phyloP scores from a whole-genome alignment of 441 rosid species.

The Populus tomentosa region DNA sequence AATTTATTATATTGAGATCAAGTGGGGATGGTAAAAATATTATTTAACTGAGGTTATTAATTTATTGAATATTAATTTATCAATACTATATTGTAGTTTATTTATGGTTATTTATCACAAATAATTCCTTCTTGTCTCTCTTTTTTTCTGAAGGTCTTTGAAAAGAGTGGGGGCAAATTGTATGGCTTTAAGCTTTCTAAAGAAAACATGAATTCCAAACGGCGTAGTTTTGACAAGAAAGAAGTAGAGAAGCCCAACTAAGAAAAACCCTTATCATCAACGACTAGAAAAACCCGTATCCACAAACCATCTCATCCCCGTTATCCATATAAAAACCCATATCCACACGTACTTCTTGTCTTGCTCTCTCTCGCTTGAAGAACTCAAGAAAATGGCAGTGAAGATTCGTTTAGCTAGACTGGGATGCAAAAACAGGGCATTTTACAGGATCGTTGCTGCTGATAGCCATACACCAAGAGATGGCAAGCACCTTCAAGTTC shows the following conservation, averaged over 20 bases:
- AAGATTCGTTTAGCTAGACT: conserved; percentile 24
- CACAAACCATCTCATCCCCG: neutral
- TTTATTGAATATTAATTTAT: no score
- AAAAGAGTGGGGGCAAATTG: no score
- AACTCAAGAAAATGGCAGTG: conserved; percentile 17
- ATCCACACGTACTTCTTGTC: neutral
- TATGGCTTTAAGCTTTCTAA: no score
- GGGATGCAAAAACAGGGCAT: conserved; percentile 27
- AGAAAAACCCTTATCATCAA: neutral
- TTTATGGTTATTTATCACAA: no score
- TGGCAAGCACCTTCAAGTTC: conserved; percentile 20
- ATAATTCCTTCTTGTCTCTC: no score
- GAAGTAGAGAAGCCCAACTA: neutral
- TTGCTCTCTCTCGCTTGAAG: neutral
- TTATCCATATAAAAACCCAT: neutral
- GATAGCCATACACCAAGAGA: conserved; percentile 25
- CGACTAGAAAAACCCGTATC: neutral
- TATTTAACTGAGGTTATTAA: no score
- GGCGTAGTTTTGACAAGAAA: neutral
- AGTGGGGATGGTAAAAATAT: no score
- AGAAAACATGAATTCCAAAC: neutral
- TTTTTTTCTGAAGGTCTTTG: no score
- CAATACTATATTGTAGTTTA: no score
- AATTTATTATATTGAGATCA: no score
- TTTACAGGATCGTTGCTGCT: conserved; percentile 23